Conservation (phyloP, 768 basidiomycete species). For the Tulasnella sp. region DNA sequence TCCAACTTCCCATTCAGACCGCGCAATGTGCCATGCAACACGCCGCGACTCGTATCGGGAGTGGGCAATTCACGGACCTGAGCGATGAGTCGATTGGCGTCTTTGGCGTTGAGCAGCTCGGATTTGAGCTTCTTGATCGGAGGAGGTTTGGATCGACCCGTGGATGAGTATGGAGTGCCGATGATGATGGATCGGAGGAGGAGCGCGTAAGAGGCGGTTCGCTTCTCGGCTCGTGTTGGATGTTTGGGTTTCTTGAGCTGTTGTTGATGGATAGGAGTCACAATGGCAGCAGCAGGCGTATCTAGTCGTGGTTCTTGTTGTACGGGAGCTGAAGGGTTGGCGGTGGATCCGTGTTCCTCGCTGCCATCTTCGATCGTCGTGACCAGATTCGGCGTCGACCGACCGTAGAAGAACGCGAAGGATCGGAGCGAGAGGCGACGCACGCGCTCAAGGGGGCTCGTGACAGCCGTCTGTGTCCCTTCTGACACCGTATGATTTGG, state of each 20-base stretch:
- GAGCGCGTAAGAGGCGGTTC: conserved; percentile 52
- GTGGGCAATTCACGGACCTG: conserved; percentile 55
- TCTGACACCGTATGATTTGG: no score
- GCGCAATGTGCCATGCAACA: conserved; percentile 12
- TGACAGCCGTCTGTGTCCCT: no score
- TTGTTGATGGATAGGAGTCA: not conserved
- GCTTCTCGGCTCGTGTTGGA: conserved; percentile 35
- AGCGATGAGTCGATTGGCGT: conserved; percentile 60
- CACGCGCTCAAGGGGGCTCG: not conserved
- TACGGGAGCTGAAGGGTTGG: not conserved
- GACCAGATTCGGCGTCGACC: conserved; percentile 27
- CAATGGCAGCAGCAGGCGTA: no score
- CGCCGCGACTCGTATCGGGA: conserved; percentile 26
- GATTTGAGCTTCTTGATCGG: conserved; percentile 55
- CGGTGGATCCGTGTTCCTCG: conserved; percentile 30
- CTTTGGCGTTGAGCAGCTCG: conserved; percentile 52
- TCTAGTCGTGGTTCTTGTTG: not conserved
- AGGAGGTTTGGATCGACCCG: conserved; percentile 27
- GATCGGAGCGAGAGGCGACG: conserved; percentile 41
- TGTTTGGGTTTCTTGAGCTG: conserved; percentile 8
- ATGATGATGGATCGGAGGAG: conserved; percentile 58
- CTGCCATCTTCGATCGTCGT: conserved; percentile 22
- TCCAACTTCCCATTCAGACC: conserved; percentile 7
- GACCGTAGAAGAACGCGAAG: conserved; percentile 32
- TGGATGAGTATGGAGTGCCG: conserved; percentile 29